Conservation (phyloP, 495 filamentous ascomycete species). For the Neurospora pannonica region DNA sequence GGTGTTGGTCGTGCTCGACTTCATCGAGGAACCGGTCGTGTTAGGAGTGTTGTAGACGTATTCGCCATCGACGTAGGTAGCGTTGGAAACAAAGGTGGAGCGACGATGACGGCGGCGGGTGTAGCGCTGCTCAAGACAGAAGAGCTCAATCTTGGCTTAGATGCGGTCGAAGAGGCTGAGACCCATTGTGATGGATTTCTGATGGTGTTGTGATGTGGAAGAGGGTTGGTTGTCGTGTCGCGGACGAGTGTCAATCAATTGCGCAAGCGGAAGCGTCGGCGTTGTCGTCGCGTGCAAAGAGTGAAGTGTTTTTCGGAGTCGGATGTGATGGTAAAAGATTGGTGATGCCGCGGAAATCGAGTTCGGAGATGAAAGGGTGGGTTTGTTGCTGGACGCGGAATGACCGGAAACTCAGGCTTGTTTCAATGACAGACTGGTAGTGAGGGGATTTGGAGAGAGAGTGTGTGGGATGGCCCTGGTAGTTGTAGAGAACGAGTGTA, state of each 20-base stretch:
- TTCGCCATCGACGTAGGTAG: constrained; percentile 85
- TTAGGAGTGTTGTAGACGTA: constrained; percentile 60
- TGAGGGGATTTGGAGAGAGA: not conserved
- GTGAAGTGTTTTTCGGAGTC: not conserved
- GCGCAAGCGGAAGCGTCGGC: not conserved
- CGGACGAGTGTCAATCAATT: not conserved
- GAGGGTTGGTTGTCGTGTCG: not conserved
- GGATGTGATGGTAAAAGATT: not conserved
- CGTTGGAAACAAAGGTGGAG: constrained; percentile 75
- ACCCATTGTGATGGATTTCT: constrained; percentile 21
- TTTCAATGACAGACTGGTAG: not conserved
- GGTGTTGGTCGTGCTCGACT: constrained; percentile 24
- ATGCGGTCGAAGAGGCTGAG: constrained; percentile 39
- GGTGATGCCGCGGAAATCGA: not conserved
- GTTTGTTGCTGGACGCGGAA: not conserved
- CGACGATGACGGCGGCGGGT: constrained; percentile 72
- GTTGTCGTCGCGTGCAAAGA: not conserved
- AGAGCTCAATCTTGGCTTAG: constrained; percentile 67
- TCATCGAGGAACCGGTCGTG: constrained; percentile 37
- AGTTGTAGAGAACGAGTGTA: not conserved
- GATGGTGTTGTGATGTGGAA: not conserved
- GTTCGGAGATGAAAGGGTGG: not conserved
- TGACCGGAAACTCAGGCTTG: not conserved
- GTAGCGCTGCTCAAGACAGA: constrained; percentile 87
- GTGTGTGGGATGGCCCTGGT: not conserved